These are phyloP conservation scores for Berkeleyomyces basicola DNA, from an alignment of 2,329 filamentous ascomycete genomes.

Conservation along the genomic window DNA sequence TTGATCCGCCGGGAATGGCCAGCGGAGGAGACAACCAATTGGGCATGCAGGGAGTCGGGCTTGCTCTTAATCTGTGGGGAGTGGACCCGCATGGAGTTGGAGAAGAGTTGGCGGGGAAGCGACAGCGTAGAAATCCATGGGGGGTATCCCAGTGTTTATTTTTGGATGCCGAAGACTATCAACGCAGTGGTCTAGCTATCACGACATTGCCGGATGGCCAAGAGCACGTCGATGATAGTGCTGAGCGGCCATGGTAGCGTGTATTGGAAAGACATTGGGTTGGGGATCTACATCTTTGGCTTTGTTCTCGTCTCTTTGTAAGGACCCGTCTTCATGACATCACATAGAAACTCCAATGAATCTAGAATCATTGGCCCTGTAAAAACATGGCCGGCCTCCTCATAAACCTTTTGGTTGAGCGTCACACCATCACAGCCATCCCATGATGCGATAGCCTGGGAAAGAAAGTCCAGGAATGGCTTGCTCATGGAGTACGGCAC, in stretches of 20 bases:
- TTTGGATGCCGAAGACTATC: constrained; percentile 19
- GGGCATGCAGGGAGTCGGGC: constrained; percentile 26
- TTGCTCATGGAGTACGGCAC: constrained; percentile 49
- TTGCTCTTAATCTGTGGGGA: constrained; percentile 32
- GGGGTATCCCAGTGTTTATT: constrained; percentile 29
- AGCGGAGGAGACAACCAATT: constrained; percentile 19
- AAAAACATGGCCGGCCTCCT: constrained; percentile 54
- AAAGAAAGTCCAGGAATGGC: constrained; percentile 46
- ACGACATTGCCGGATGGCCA: constrained; percentile 19
- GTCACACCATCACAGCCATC: constrained; percentile 35
- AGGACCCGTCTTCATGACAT: constrained; percentile 24
- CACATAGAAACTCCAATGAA: constrained; percentile 45
- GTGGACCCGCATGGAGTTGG: constrained; percentile 36
- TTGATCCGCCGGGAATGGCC: constrained; percentile 40
- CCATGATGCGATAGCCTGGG: constrained; percentile 38
- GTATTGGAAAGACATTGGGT: too few relatives aligned
- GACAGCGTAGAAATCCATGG: constrained; percentile 34
- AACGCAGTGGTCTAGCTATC: constrained; percentile 24
- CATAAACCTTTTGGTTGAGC: constrained; percentile 51
- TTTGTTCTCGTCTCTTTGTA: constrained; percentile 13
- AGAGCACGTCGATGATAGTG: constrained; percentile 27
- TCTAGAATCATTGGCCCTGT: constrained; percentile 49
- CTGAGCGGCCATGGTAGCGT: constrained; percentile 25
- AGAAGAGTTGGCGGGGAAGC: constrained; percentile 29
- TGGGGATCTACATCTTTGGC: neutral